A percentile compares a stretch with the other conserved stretches of the same genome.
Conservation (phyloP, 306 rosid species). For the Gastrolobium bilobum region DNA sequence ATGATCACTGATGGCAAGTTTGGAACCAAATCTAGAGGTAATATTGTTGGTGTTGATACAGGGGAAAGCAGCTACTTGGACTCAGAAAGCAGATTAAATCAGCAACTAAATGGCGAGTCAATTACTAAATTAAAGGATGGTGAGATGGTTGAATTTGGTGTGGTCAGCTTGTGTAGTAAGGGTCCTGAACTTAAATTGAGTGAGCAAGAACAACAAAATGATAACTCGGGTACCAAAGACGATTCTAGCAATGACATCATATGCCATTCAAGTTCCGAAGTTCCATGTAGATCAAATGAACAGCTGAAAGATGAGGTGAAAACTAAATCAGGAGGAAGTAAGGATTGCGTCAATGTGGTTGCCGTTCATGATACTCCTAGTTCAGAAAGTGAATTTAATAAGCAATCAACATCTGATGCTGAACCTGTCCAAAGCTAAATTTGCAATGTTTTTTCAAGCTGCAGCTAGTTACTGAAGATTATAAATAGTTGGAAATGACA, state of each 20-base stretch:
- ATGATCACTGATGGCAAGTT: slow-evolving; percentile 43
- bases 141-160: slow-evolving; percentile 36
- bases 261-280: slow-evolving; percentile 40
- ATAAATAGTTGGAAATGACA: slow-evolving; percentile 47
- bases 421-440: slow-evolving; percentile 62
- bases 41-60: slow-evolving; percentile 36
- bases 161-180: slow-evolving; percentile 27
- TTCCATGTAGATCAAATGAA: slow-evolving; percentile 45
- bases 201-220: slow-evolving; percentile 51
- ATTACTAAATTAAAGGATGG: slow-evolving; percentile 48
- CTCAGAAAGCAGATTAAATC: slow-evolving; percentile 41
- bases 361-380: slow-evolving; percentile 39
- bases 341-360: slow-evolving; percentile 43
- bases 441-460: slow-evolving; percentile 42
- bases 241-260: slow-evolving; percentile 37
- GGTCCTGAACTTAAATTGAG: slow-evolving; percentile 41
- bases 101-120: slow-evolving; percentile 50
- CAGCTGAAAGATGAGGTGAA: slow-evolving; percentile 45
- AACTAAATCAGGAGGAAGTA: slow-evolving; percentile 49
- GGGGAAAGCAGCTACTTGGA: slow-evolving; percentile 45
- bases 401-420: slow-evolving; percentile 56
- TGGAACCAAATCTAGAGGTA: slow-evolving; percentile 51
- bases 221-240: slow-evolving; percentile 24
- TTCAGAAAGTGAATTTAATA: slow-evolving; percentile 44
- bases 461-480: slow-evolving; percentile 42